phyloP scores from a whole-genome alignment of 2,329 filamentous ascomycete genomes.

The Fusarium goolgardi region DNA sequence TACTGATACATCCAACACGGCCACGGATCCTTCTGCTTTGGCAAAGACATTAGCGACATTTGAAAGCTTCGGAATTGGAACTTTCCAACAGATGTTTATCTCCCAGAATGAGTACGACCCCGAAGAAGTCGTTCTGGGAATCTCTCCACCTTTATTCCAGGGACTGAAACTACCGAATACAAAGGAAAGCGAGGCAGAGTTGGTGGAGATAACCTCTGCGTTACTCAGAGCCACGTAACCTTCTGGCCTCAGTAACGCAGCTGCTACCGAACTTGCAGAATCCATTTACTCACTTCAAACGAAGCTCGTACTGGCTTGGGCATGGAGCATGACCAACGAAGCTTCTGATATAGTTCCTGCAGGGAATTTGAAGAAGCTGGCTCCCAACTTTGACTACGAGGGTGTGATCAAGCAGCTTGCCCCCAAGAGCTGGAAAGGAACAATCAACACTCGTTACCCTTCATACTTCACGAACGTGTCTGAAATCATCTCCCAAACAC shows the following conservation, averaged over 20 bases:
- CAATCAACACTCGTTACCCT: not conserved
- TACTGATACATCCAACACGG: not conserved
- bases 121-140: not conserved
- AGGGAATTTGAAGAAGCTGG: conserved; percentile 6
- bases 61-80: conserved; percentile 28
- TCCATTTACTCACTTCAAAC: not conserved
- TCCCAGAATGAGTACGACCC: conserved; percentile 3
- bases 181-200: not conserved
- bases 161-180: not conserved
- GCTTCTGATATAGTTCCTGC: not conserved
- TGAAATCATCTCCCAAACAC: conserved; percentile 51
- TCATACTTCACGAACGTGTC: conserved; percentile 6
- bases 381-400: conserved; percentile 24
- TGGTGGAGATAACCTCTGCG: conserved; percentile 7
- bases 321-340: not conserved
- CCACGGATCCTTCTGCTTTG: conserved; percentile 7
- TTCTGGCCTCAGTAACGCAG: conserved; percentile 6
- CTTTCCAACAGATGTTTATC: conserved; percentile 10
- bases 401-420: conserved; percentile 20
- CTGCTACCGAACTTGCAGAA: not conserved
- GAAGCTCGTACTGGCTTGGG: not conserved
- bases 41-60: conserved; percentile 20
- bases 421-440: conserved; percentile 16
- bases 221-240: conserved; percentile 27
- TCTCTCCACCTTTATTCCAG: not conserved